These are phyloP conservation scores for Casaregolazyma lundiana DNA, from an alignment of 1,139 yeast genomes.

Conservation along the genomic window DNA sequence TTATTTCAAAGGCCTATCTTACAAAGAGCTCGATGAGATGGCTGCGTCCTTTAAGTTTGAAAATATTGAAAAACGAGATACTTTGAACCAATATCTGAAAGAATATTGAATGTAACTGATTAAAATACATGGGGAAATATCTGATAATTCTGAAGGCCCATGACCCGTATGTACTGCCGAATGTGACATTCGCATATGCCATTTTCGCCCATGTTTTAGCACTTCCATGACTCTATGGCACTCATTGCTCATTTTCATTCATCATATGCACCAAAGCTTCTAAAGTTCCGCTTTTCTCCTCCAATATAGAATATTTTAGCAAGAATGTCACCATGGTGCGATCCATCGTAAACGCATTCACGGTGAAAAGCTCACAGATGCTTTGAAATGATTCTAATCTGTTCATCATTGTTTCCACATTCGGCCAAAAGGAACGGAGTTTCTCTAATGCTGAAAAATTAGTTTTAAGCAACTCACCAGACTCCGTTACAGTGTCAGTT, in stretches of 20 bases:
- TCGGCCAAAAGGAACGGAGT: slow-evolving; percentile 7
- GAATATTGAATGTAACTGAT: too few species aligned
- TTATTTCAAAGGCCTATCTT: slow-evolving; percentile 37
- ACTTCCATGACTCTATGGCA: too few species aligned
- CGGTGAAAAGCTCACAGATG: slow-evolving; percentile 10
- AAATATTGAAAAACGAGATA: slow-evolving; percentile 39
- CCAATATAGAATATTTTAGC: slow-evolving; percentile 9
- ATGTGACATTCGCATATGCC: too few species aligned
- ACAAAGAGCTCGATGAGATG: slow-evolving; percentile 44
- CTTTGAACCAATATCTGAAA: slow-evolving; percentile 30
- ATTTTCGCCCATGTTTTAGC: too few species aligned
- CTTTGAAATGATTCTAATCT: slow-evolving; percentile 10
- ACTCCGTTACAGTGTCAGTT: neutral
- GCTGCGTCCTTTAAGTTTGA: slow-evolving; percentile 47
- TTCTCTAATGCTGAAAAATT: slow-evolving; percentile 5
- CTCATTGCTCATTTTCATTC: too few species aligned
- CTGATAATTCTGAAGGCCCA: too few species aligned
- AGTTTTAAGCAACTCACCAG: slow-evolving; percentile 1
- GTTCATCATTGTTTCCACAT: slow-evolving; percentile 6
- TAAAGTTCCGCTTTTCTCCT: neutral
- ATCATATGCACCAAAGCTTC: too few species aligned
- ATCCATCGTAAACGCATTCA: slow-evolving; percentile 10
- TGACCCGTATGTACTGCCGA: too few species aligned
- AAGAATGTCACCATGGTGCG: slow-evolving; percentile 10
- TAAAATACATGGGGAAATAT: too few species aligned